phyloP scores from a whole-genome alignment of 495 filamentous ascomycete genomes.

The Lophiostoma macrostomum region DNA sequence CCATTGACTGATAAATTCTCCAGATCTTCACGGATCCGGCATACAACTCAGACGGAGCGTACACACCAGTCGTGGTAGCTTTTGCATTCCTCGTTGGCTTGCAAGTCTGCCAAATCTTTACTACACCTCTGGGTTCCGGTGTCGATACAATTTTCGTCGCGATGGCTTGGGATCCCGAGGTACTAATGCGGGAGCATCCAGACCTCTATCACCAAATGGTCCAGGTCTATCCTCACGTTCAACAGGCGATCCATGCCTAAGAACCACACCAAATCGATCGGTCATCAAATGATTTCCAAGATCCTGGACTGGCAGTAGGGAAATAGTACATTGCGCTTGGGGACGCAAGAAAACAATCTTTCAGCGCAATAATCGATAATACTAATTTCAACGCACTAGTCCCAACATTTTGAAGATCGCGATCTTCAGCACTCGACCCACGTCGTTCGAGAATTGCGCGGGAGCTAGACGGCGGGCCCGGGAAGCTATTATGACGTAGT shows the following conservation, averaged over 20 bases:
- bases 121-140: slow-evolving; percentile 61
- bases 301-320: no score
- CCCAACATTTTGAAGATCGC: no score
- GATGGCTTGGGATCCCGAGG: slow-evolving; percentile 83
- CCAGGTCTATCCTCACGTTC: slow-evolving; percentile 76
- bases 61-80: slow-evolving; percentile 74
- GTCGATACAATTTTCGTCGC: slow-evolving; percentile 84
- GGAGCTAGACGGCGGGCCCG: neutral
- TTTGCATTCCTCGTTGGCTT: slow-evolving; percentile 81
- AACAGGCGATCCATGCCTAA: slow-evolving; percentile 64
- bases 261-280: no score
- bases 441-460: neutral
- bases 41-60: slow-evolving; percentile 70
- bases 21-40: slow-evolving; percentile 70
- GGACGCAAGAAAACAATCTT: no score
- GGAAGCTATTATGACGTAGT: slow-evolving; percentile 12
- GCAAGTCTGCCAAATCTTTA: slow-evolving; percentile 85
- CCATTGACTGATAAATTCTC: no score
- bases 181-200: slow-evolving; percentile 75
- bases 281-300: no score
- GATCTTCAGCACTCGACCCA: no score
- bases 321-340: no score
- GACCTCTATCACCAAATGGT: slow-evolving; percentile 77
- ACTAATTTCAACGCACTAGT: no score
- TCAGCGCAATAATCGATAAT: no score